These are phyloP conservation scores for Whalleya microplaca DNA, from an alignment of 2,329 filamentous ascomycete species.

Conservation along the genomic window DNA sequence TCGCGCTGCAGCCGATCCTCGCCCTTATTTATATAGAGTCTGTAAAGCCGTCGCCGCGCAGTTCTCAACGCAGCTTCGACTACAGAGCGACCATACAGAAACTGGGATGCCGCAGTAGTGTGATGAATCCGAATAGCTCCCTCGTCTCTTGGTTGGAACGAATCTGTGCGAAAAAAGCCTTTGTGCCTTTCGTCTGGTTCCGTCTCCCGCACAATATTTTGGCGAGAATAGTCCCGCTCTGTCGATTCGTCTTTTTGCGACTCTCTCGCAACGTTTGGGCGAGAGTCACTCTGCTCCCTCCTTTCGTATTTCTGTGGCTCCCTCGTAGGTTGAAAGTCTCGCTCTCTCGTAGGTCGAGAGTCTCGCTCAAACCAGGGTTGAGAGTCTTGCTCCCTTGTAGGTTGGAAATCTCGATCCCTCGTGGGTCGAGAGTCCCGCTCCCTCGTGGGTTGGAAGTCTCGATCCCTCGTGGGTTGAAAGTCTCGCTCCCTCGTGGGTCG, in stretches of 20 bases:
- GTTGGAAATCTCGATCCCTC: too few relatives aligned
- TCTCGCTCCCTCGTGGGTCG: not conserved
- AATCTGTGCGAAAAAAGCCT: conserved; percentile 9
- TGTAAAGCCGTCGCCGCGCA: conserved; percentile 75
- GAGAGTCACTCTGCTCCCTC: not conserved
- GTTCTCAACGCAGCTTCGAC: conserved; percentile 76
- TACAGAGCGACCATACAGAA: conserved; percentile 82
- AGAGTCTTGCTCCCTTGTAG: too few relatives aligned
- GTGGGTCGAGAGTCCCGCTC: too few relatives aligned
- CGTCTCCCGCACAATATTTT: too few relatives aligned
- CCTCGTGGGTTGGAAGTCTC: too few relatives aligned
- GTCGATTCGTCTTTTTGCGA: too few relatives aligned
- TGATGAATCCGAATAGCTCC: conserved; percentile 49
- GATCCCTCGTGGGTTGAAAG: conserved; percentile 1
- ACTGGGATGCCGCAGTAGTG: conserved; percentile 86
- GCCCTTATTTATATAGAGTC: conserved; percentile 75
- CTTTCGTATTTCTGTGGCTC: too few relatives aligned
- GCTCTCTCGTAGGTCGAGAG: not conserved
- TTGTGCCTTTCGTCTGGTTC: not conserved
- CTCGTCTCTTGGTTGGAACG: conserved; percentile 28
- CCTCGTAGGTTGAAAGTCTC: not conserved
- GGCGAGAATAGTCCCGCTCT: too few relatives aligned
- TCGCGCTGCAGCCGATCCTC: conserved; percentile 57
- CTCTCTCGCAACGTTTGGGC: not conserved
- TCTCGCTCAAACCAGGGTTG: too few relatives aligned